These are phyloP conservation scores for Apostasia shenzhenica DNA, from an alignment of 106 monocot species.

Conservation along the genomic window DNA sequence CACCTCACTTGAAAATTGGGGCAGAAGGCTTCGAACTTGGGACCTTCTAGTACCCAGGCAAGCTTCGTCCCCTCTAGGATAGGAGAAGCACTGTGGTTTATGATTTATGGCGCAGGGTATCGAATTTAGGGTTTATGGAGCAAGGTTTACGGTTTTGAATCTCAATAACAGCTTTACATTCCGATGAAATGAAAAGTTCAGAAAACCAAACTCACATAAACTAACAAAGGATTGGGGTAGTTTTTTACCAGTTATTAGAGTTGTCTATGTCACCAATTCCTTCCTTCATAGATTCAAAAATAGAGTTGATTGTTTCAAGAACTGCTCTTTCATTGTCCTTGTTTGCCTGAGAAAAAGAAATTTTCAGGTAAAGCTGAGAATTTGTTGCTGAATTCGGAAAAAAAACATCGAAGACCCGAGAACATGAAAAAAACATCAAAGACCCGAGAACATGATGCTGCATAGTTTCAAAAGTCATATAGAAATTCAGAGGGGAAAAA, in stretches of 20 bases:
- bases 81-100: no score
- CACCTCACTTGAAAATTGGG: background rate
- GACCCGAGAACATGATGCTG: no score
- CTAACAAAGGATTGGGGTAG: background rate
- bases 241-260: slow-evolving; percentile 25
- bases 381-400: background rate
- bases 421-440: background rate
- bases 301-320: slow-evolving; percentile 59
- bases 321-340: slow-evolving; percentile 40
- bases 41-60: background rate
- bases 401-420: background rate
- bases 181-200: background rate
- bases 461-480: no score
- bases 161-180: background rate
- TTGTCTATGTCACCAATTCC: slow-evolving; percentile 29
- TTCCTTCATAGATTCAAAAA: slow-evolving; percentile 75
- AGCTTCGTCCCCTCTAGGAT: background rate
- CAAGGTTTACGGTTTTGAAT: background rate
- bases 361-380: background rate
- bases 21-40: background rate
- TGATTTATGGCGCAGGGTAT: background rate
- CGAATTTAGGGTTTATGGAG: background rate
- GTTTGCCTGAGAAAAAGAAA: slow-evolving; percentile 12
- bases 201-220: background rate
- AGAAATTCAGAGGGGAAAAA: no score